A percentile compares a stretch with the other conserved stretches of the same genome.
These are phyloP conservation scores for Talaromyces rugulosus DNA, from an alignment of 2,329 filamentous ascomycete genomes.

Conservation along the genomic window DNA sequence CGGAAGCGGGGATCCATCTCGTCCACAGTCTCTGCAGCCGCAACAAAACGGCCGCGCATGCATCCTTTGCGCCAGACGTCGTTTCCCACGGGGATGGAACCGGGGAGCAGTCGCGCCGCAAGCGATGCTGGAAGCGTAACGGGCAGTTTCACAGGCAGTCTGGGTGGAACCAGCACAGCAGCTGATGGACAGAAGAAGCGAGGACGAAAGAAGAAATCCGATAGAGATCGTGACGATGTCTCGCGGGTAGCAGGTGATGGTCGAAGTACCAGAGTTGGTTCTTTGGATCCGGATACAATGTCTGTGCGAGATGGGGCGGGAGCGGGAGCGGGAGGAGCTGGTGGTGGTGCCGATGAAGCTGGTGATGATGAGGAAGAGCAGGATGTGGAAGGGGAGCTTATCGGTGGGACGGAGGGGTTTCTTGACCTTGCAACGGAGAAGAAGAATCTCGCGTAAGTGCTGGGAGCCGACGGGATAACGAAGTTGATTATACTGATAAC, in stretches of 20 bases:
- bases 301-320: conserved; percentile 20
- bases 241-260: conserved; percentile 22
- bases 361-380: conserved; percentile 50
- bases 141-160: conserved; percentile 40
- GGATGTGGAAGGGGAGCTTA: conserved; percentile 43
- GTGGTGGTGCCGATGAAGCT: conserved; percentile 44
- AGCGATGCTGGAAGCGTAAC: conserved; percentile 40
- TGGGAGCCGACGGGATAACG: background rate
- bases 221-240: conserved; percentile 33
- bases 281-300: conserved; percentile 27
- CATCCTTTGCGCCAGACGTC: conserved; percentile 45
- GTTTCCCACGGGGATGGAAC: conserved; percentile 39
- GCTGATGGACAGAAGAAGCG: conserved; percentile 27
- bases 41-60: conserved; percentile 34
- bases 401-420: conserved; percentile 41
- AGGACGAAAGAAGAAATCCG: conserved; percentile 34
- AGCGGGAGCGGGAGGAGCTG: conserved; percentile 25
- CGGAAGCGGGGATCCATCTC: conserved; percentile 41
- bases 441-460: conserved; percentile 46
- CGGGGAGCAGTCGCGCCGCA: conserved; percentile 27
- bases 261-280: conserved; percentile 25
- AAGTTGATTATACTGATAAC: background rate
- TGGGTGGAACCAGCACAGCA: conserved; percentile 31
- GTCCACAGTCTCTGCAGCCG: conserved; percentile 27
- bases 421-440: conserved; percentile 50